Evolutionary conservation across 257 asterid genomes (phyloP), one percentile per base, ranked within the genome.

Genomic region (Solanum chilense): DNA sequence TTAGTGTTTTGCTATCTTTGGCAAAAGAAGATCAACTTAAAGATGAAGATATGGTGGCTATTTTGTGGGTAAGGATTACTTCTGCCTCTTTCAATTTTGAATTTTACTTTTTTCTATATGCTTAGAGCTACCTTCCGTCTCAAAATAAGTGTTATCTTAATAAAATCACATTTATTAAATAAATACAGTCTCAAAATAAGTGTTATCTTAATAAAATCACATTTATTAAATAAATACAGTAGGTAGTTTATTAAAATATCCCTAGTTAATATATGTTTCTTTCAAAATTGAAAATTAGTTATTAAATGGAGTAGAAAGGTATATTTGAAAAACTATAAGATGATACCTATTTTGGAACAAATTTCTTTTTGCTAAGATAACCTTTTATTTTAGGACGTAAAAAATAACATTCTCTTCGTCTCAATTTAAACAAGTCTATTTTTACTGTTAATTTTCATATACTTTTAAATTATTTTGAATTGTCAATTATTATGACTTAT

Each of bases 21-120:
- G 93, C 92, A 60, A 31, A 90, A 88, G 93, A 91, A 82, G 97
- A 93, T 77, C 92, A 84, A 69, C 96, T 95, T 86, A 56, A 56
- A 86, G 93, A 93, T 91, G 89, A 88, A 87, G 94, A 95, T 73
- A 88, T 92, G 97, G 93, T 93, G 90, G 94, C 95, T 82, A 89
- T 95, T 74, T 89, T 95, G 8, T 95, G 97, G 98, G 98, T 94
- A 93, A 87, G 89, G 11, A 80, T 14, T 23, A 62, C 5, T 85
- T 82, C 33, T 62, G 23, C 15, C 83, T 71, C 64, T 52, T 31
- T 2, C 31, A 86, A 33, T 29, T 85, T 25, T 25, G 35, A 13
- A 42, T 85, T 25, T 68, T 27, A 66, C 13, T 85, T 85, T 12
- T 49, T 69, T 45, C 64, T 44, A 37, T 7, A 58, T 70, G 31